phyloP scores from a whole-genome alignment of 495 filamentous ascomycete species.

The Penicillium lividum region DNA sequence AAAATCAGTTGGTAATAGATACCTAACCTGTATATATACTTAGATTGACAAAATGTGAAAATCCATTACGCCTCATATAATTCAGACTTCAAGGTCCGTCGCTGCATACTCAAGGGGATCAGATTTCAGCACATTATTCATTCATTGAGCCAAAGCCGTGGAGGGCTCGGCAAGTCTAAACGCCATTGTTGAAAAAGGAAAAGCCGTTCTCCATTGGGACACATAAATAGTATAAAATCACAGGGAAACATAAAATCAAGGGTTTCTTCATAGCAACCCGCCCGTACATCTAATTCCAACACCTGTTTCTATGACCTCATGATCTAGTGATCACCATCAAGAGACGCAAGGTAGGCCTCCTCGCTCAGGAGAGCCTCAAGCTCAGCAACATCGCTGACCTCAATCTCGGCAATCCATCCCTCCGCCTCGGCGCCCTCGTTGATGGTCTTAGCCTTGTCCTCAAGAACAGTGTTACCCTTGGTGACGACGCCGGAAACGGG shows the following conservation, averaged over 20 bases:
- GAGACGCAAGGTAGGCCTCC: conserved; percentile 71
- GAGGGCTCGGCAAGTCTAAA: conserved; percentile 16
- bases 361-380: conserved; percentile 72
- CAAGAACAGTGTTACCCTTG: conserved; percentile 67
- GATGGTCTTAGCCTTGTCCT: conserved; percentile 81
- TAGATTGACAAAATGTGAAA: background rate
- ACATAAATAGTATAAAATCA: background rate
- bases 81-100: background rate
- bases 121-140: background rate
- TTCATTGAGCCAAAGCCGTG: conserved; percentile 20
- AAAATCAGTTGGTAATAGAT: conserved; percentile 14
- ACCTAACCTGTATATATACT: background rate
- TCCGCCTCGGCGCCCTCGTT: conserved; percentile 83
- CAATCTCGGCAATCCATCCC: conserved; percentile 90
- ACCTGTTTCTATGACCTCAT: conserved; percentile 3
- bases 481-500: conserved; percentile 77
- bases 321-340: conserved; percentile 40
- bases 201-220: conserved; percentile 16
- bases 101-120: background rate
- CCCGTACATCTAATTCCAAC: conserved; percentile 2
- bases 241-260: conserved; percentile 18
- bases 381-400: conserved; percentile 68
- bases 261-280: background rate
- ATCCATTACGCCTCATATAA: background rate
- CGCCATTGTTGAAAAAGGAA: conserved; percentile 27